Evolutionary conservation across 768 basidiomycete species (phyloP).

Genomic region (Coprinopsis sp.): DNA sequence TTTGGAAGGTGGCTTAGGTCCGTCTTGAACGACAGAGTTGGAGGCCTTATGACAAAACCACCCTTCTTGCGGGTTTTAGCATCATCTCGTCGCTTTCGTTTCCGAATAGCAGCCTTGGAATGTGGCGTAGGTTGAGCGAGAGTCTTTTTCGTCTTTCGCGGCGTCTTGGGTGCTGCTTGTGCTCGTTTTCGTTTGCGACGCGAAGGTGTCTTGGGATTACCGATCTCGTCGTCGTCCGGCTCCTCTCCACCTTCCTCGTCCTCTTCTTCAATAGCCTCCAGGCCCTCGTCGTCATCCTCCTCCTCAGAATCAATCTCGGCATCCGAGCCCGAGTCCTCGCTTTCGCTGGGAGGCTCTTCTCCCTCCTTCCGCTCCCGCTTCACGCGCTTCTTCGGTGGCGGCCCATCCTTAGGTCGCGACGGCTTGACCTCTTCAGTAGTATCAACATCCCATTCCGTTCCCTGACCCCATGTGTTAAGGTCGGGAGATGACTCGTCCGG

Average conservation of each 20-base stretch:
- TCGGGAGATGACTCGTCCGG: slow-evolving; percentile 20
- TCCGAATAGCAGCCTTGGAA: slow-evolving; percentile 62
- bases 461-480: slow-evolving; percentile 32
- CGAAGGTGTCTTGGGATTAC: slow-evolving; percentile 46
- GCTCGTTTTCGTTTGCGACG: slow-evolving; percentile 47
- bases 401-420: slow-evolving; percentile 7
- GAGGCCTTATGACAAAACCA: slow-evolving; percentile 20
- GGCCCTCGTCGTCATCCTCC: slow-evolving; percentile 19
- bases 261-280: slow-evolving; percentile 18
- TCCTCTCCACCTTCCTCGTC: slow-evolving; percentile 23
- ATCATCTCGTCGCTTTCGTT: slow-evolving; percentile 29
- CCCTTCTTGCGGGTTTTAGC: slow-evolving; percentile 25
- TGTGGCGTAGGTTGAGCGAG: slow-evolving; percentile 68
- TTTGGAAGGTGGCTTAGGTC: slow-evolving; percentile 52
- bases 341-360: slow-evolving; percentile 13
- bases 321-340: slow-evolving; percentile 25
- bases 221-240: slow-evolving; percentile 20
- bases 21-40: slow-evolving; percentile 29
- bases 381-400: slow-evolving; percentile 8
- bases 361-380: slow-evolving; percentile 6
- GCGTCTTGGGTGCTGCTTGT: slow-evolving; percentile 15
- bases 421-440: slow-evolving; percentile 12
- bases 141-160: slow-evolving; percentile 26
- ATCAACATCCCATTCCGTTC: slow-evolving; percentile 44
- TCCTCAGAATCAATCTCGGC: slow-evolving; percentile 22